Base-by-base conservation (phyloP, 148 eudicot genomes). In the Cornus florida region DNA sequence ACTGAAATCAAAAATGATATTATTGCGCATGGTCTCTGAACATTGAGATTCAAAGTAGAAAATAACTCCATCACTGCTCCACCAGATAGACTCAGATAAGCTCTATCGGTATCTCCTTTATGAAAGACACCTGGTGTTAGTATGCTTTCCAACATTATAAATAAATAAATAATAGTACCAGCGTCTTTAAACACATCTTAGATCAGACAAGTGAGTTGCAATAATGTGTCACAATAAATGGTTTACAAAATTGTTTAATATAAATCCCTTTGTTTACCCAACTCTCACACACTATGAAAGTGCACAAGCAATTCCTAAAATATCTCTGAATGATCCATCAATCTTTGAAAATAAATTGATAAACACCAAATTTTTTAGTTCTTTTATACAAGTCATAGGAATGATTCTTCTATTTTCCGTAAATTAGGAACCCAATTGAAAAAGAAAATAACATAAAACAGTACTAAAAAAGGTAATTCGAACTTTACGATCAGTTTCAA, bases 51-150 rank as follows among this genome's bases (percentile, higher is more conserved):
- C 10, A 75, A 71, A 20, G 33, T 32, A 71, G 32, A 65, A 62
- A 76, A 70, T 56, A 70, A 79, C 86, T 77, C 79, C 92, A 89
- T 87, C 65, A 79, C 67, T 69, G 56, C 75, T 50, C 43, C 67
- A 69, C 71, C 20, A 35, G 32, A 32, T 65, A 41, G 3, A 72
- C 20, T 9, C n/a, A 31, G 3, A 20, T 35, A 39, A 69, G 53
- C 39, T 67, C 75, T 80, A n/a, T 64, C 83, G 70, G 33, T 22
- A 53, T 68, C 74, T 50, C 83, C 85, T 84, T 70, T 83, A 60
- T 2, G 78, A 60, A 48, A 69, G 2, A 62, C 66, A 62, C 14
- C 16, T 19, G 19, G 38, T 17, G 23, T 62, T 20, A 62, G 19
- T 62, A 62, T 17, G 4, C 4, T 0, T 19, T n/a, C 19, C 23